A percentile compares a stretch with the other conserved stretches of the same genome.
Conservation (phyloP, 2,329 filamentous ascomycete genomes). For the Neonectria faginata region DNA sequence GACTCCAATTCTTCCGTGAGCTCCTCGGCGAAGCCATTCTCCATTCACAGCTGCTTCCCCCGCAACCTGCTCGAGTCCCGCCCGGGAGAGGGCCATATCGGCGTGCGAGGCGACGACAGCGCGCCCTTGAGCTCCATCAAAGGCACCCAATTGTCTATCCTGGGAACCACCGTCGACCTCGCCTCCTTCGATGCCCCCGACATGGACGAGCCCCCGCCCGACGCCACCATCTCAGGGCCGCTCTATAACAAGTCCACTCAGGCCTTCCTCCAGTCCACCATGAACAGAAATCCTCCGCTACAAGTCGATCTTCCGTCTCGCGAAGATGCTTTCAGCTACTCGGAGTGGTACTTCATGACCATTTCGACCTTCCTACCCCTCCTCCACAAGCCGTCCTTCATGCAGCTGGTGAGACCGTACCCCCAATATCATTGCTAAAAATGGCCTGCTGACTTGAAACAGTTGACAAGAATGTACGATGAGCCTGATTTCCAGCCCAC, state of each 20-base stretch:
- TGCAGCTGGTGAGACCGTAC: constrained; percentile 68
- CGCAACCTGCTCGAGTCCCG: constrained; percentile 54
- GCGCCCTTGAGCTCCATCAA: constrained; percentile 78
- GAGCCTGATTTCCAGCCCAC: constrained; percentile 72
- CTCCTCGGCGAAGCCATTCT: constrained; percentile 35
- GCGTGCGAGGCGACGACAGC: constrained; percentile 72
- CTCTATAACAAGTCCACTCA: constrained; percentile 79
- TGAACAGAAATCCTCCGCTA: constrained; percentile 69
- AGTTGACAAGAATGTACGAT: constrained; percentile 77
- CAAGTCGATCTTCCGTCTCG: constrained; percentile 72
- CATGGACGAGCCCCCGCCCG: constrained; percentile 66
- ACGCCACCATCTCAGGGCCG: constrained; percentile 54
- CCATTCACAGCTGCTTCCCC: constrained; percentile 45
- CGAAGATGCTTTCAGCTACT: constrained; percentile 74
- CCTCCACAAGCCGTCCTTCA: constrained; percentile 80
- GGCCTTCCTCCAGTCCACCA: constrained; percentile 74
- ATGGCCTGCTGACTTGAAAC: constrained; percentile 15
- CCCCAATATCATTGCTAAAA: background rate
- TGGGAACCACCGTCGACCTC: constrained; percentile 84
- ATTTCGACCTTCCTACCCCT: constrained; percentile 79
- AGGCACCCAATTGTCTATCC: constrained; percentile 80
- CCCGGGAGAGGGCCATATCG: constrained; percentile 73
- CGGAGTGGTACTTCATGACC: constrained; percentile 80
- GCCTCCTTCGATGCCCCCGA: constrained; percentile 77
- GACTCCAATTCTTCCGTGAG: constrained; percentile 30